Evolutionary conservation across 225 moss, liverwort and hornwort species (phyloP), one percentile per base, ranked within the genome.

Genomic region (Climacium dendroides): DNA sequence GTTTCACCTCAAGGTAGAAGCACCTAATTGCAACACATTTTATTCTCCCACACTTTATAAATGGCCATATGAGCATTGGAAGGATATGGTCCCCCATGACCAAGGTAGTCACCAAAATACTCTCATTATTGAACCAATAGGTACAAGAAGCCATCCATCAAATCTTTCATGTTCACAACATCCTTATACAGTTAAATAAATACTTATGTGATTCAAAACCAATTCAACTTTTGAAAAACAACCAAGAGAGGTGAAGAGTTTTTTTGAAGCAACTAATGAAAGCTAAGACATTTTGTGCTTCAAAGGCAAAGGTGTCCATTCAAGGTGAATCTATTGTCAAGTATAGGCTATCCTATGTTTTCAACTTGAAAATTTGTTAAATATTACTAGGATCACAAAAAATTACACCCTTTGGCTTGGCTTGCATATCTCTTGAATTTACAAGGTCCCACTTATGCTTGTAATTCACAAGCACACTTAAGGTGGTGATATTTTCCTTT

Each of bases 391-490:
- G 24, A 41, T 3, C 41, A 41, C 11, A 8, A 5, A 69, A 41
- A 41, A 12, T 0, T 69, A 69, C 10, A n/a, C n/a, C n/a, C n/a
- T n/a, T n/a, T n/a, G n/a, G n/a, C n/a, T n/a, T n/a, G n/a, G n/a
- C n/a, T n/a, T n/a, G n/a, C n/a, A n/a, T n/a, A n/a, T n/a, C n/a
- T n/a, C 4, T 25, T 25, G 3, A 70, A 25, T 25, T 50, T 50
- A 13, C 4, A 3, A 50, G 5, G 9, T 3, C 34, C 34, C 11
- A 50, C 8, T 29, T n/a, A 66, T 0, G 0, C 11, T 20, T 66
- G 6, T 1, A 0, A n/a, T 5, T n/a, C 1, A 11, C 6, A n/a
- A n/a, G n/a, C 1, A 20, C 2, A n/a, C 11, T 66, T n/a, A 20
- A 20, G 3, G 11, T n/a, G 11, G 20, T 66, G n/a, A n/a, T n/a